Evolutionary conservation across 768 basidiomycete species (phyloP), one percentile per base, ranked within the genome.

Genomic region (Epithele typhae): DNA sequence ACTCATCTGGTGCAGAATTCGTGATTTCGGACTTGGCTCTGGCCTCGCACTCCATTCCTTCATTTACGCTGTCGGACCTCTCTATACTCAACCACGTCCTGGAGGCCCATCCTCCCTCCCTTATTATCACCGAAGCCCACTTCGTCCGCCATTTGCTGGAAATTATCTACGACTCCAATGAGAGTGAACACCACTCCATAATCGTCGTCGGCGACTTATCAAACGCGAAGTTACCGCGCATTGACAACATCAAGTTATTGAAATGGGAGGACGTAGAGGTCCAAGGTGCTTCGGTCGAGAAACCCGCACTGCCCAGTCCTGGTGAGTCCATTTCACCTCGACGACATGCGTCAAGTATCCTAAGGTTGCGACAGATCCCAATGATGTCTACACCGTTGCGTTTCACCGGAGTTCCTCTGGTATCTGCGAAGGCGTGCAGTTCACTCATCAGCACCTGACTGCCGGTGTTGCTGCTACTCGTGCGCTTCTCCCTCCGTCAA

Each of bases 381-480:
- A 63, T 40, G 82, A 88, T 52, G 70, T 86, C 4, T 84, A 83
- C 58, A 82, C 83, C 3, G 73, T 87, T 5, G 75, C 82, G 1
- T 87, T 83, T 72, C 84, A 75, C 54, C 68, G 73, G 54, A 70
- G 72, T 1, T 56, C 73, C 17, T 66, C 72, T 17, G 78, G 84
- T 25, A 69, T 73, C 32, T 60, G 84, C 7, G 77, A 76, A 46
- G 84, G 77, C 19, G 77, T 76, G 7, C 81, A 82, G 49, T 67
- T 93, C 25, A 89, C 89, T 0, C 89, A 92, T 61, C 76, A 87
- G 62, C 92, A 92, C 53, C 60, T 95, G 48, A 94, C 91, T 2
- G 89, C 93, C 3, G 93, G 90, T 25, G 84, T 93, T n/a, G 81
- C 90, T 0, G 87, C 86, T 3, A 70, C 81, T 19, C 82, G 87